phyloP scores from a whole-genome alignment of 306 rosid genomes.

The Dryas drummondii region DNA sequence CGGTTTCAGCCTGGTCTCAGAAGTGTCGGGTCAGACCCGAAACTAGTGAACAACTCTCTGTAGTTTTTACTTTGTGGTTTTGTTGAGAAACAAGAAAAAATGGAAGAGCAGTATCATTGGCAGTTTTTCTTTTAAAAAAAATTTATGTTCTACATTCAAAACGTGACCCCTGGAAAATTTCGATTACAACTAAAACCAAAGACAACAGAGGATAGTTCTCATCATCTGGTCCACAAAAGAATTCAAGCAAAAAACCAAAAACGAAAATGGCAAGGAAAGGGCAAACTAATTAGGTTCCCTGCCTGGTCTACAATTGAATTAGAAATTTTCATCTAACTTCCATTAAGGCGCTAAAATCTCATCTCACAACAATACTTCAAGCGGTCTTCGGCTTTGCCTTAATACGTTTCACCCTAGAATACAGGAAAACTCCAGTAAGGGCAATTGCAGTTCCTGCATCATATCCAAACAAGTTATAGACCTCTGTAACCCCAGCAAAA shows the following conservation, averaged over 20 bases:
- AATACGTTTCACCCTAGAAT: constrained; percentile 79
- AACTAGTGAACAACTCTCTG: too few relatives aligned
- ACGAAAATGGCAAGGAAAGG: constrained; percentile 1
- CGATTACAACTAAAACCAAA: constrained; percentile 1
- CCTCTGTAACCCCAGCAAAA: neutral
- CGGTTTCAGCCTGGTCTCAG: too few relatives aligned
- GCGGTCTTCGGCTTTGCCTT: constrained; percentile 80
- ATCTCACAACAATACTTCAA: constrained; percentile 26
- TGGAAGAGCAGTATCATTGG: too few relatives aligned
- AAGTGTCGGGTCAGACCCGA: too few relatives aligned
- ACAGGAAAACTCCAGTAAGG: constrained; percentile 88
- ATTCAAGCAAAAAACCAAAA: neutral
- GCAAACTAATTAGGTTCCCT: neutral
- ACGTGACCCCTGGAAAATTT: neutral
- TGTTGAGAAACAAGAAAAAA: too few relatives aligned
- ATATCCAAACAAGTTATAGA: constrained; percentile 1
- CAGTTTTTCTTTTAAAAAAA: neutral
- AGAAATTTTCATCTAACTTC: constrained; percentile 13
- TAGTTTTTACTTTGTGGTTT: too few relatives aligned
- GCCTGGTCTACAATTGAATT: constrained; percentile 41
- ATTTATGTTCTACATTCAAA: neutral
- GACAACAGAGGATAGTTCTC: neutral
- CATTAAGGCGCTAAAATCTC: constrained; percentile 35
- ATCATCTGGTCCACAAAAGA: neutral
- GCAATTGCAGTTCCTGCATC: constrained; percentile 85